phyloP scores from a whole-genome alignment of 306 rosid species.

The Cucumis sativus region Cucumber_9930_V3 NC_026655.2:21726001-21726500 shows the following conservation, averaged over 20 bases:
- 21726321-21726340: constrained; percentile 81
- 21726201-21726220: constrained; percentile 6
- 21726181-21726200: constrained; percentile 7
- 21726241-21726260: constrained; percentile 10
- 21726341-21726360: constrained; percentile 62
- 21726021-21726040: not conserved
- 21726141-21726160: constrained; percentile 17
- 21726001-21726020: no score
- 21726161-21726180: constrained; percentile 10
- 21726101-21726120: constrained; percentile 26
- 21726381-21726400: constrained; percentile 55
- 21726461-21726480: constrained; percentile 83
- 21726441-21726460: constrained; percentile 84
- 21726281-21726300: constrained; percentile 98
- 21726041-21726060: not conserved
- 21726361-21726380: constrained; percentile 66
- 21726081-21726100: not conserved
- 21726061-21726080: not conserved
- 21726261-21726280: constrained; percentile 44
- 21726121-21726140: constrained; percentile 37
- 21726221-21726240: constrained; percentile 8
- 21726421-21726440: constrained; percentile 66
- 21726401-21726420: constrained; percentile 58
- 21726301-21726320: constrained; percentile 89
- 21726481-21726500: constrained; percentile 49